phyloP scores from a whole-genome alignment of 2,329 filamentous ascomycete genomes.

The Monosporascus sp. region DNA sequence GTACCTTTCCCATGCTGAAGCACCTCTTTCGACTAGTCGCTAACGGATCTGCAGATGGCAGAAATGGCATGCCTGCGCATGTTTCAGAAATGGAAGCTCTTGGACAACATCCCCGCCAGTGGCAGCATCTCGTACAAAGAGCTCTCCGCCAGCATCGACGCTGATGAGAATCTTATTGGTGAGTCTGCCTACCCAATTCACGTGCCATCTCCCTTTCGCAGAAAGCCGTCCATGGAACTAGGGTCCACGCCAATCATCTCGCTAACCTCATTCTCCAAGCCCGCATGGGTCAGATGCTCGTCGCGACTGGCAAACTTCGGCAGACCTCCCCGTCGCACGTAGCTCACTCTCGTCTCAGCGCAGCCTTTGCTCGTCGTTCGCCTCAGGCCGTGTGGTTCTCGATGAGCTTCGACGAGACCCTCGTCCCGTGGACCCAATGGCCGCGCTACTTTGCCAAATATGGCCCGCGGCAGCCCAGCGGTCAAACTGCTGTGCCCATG shows the following conservation, averaged over 20 bases:
- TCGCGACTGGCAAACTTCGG: slow-evolving; percentile 11
- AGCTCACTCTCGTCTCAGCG: slow-evolving; percentile 10
- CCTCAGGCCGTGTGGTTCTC: slow-evolving; percentile 7
- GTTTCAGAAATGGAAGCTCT: slow-evolving; percentile 12
- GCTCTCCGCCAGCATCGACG: slow-evolving; percentile 7
- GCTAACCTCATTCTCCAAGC: too few species aligned
- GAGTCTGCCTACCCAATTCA: too few species aligned
- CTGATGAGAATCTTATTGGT: slow-evolving; percentile 7
- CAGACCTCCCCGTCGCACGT: slow-evolving; percentile 6
- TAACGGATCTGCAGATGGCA: too few species aligned
- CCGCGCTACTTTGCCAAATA: slow-evolving; percentile 23
- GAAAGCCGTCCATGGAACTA: too few species aligned
- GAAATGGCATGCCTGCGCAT: slow-evolving; percentile 10
- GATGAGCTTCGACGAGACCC: slow-evolving; percentile 10
- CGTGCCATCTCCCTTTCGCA: too few species aligned
- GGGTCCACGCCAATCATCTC: too few species aligned
- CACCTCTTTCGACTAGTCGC: too few species aligned
- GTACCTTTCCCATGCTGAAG: too few species aligned
- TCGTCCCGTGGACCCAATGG: slow-evolving; percentile 8
- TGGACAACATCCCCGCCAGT: slow-evolving; percentile 11
- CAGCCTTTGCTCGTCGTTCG: slow-evolving; percentile 7
- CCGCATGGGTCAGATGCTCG: slow-evolving; percentile 13
- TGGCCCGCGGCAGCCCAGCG: slow-evolving; percentile 17
- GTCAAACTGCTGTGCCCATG: slow-evolving; percentile 18
- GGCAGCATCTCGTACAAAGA: slow-evolving; percentile 7